A percentile compares a stretch with the other conserved stretches of the same genome.
Evolutionary conservation across 352 stramenopile genomes (phyloP).

Genomic region (Blastocystis sp.): DNA sequence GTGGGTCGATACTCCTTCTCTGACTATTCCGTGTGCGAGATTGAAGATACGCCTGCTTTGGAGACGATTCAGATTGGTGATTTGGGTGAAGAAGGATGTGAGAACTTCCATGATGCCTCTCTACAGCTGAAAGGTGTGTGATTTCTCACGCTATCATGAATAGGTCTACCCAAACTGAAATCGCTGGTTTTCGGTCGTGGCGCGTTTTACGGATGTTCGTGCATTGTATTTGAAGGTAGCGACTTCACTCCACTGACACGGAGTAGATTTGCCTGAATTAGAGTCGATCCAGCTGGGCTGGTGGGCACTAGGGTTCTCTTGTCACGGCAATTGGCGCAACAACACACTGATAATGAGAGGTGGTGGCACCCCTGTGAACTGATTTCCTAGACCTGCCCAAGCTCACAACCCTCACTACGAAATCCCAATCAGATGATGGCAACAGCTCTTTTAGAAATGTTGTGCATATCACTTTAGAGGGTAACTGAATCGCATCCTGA

Average conservation of each 20-base stretch:
- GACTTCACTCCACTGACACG: not conserved
- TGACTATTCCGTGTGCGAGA: not conserved
- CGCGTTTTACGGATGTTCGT: not conserved
- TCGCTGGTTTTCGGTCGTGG: not conserved
- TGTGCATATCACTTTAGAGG: too few species aligned
- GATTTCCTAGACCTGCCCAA: not conserved
- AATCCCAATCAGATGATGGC: too few species aligned
- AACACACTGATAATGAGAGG: not conserved
- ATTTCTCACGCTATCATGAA: not conserved
- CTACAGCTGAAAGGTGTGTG: not conserved
- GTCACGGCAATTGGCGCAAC: not conserved
- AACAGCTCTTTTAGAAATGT: too few species aligned
- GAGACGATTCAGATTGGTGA: not conserved
- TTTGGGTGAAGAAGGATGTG: not conserved
- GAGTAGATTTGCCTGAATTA: not conserved
- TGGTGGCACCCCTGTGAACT: not conserved
- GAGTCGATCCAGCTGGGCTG: not conserved
- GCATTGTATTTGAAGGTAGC: not conserved
- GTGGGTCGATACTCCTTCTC: not conserved
- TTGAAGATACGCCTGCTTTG: not conserved
- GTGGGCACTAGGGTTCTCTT: not conserved
- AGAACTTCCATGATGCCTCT: not conserved
- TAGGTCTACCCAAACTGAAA: not conserved
- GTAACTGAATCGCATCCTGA: too few species aligned
- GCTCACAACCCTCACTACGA: not conserved